Base-by-base conservation (phyloP, 495 filamentous ascomycete genomes). In the Lasiosphaeria miniovina region DNA sequence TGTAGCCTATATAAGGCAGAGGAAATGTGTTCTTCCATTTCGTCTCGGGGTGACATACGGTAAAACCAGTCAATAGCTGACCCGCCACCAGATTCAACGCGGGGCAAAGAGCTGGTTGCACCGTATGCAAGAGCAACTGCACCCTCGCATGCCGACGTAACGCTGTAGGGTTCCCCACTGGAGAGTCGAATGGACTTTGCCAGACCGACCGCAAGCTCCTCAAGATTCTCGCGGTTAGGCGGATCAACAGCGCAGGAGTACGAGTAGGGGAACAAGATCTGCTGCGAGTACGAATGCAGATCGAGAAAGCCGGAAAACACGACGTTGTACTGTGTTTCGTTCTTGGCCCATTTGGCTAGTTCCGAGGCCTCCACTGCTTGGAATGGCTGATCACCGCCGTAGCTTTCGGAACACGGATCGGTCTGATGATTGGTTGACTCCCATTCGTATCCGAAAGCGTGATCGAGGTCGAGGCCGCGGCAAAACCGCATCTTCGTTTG, bases 61-160 rank as follows among this genome's bases (percentile, higher is more conserved):
- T 97, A 97, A 74, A 98, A 96, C 85, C 90, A 98, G 73, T 98
- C 94, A 48, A 98, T 84, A 7, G 90, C 90, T 43, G 90, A 93
- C 12, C 94, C 94, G 12, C 93, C 92, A 51, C 84, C 82, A 3
- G 82, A 75, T 55, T 91, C 88, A 61, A 86, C 82, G 34, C 81
- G 77, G 2, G 63, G 57, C 6, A 57, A 14, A n/a, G 63, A 50
- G 8, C 49, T 70, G 67, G 50, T 79, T 69, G 6, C 77, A 43
- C 17, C 65, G 45, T 62, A 56, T 55, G 58, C 59, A 50, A 54
- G 57, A 9, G 70, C 71, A 9, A 88, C 81, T 51, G 89, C 89
- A 3, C 92, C 92, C 69, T 96, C 90, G 58, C 94, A 98, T 4
- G 94, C 94, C 0, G 93, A 91, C 2, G 86, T 83, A 24, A 95